phyloP scores from a whole-genome alignment of 2,329 filamentous ascomycete species.

The Bertia moriformis region DNA sequence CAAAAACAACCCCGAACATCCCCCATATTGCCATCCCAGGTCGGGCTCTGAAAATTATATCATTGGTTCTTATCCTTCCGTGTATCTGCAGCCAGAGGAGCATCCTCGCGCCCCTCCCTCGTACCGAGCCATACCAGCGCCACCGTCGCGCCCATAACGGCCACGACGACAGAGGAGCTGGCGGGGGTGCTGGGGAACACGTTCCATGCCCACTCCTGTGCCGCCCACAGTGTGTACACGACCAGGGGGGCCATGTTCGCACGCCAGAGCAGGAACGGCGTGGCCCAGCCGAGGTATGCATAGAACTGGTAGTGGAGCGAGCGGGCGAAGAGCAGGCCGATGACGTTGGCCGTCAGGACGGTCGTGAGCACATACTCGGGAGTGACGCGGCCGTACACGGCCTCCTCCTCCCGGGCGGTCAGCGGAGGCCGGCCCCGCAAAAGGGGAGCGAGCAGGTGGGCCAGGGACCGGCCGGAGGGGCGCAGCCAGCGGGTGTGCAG shows the following conservation, averaged over 20 bases:
- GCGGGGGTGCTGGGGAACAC: slow-evolving; percentile 52
- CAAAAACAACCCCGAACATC: too few relatives aligned
- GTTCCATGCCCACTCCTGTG: slow-evolving; percentile 64
- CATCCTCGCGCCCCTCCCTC: not conserved
- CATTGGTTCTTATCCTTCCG: too few relatives aligned
- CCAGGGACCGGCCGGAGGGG: slow-evolving; percentile 34
- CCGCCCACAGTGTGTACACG: slow-evolving; percentile 42
- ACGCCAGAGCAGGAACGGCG: slow-evolving; percentile 56
- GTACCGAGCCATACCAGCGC: not conserved
- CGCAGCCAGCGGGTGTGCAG: slow-evolving; percentile 41
- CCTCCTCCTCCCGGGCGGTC: slow-evolving; percentile 22
- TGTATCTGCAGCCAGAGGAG: too few relatives aligned
- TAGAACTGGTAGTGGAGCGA: slow-evolving; percentile 67
- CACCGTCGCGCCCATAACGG: not conserved
- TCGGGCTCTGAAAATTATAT: too few relatives aligned
- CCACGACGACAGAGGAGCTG: slow-evolving; percentile 35
- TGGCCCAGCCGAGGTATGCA: slow-evolving; percentile 59
- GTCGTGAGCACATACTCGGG: slow-evolving; percentile 47
- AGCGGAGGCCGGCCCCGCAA: slow-evolving; percentile 14
- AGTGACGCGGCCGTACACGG: slow-evolving; percentile 33
- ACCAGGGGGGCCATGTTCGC: slow-evolving; percentile 42
- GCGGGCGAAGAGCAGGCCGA: slow-evolving; percentile 57
- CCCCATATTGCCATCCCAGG: too few relatives aligned
- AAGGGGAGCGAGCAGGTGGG: slow-evolving; percentile 20
- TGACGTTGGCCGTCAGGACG: slow-evolving; percentile 45